phyloP scores from a whole-genome alignment of 257 asterid genomes.

The Striga asiatica region DNA sequence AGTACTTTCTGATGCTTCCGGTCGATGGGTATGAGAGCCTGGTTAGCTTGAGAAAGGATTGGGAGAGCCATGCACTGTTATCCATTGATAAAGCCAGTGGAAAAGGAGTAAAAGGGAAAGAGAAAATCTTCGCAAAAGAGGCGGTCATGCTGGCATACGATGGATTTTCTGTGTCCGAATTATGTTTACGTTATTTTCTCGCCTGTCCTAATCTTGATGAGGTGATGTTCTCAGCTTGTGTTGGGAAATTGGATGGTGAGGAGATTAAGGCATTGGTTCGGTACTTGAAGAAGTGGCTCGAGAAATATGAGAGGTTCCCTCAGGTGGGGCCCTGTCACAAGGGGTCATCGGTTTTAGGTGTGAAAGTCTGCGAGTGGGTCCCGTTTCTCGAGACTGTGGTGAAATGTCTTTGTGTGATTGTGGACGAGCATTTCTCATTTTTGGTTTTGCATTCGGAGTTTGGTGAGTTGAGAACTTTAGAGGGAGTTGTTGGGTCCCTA shows the following conservation, averaged over 20 bases:
- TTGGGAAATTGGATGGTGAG: slow-evolving; percentile 56
- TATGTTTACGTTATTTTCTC: slow-evolving; percentile 75
- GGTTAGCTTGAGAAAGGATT: slow-evolving; percentile 47
- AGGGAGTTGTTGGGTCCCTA: slow-evolving; percentile 39
- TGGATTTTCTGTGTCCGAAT: slow-evolving; percentile 55
- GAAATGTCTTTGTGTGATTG: slow-evolving; percentile 55
- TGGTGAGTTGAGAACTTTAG: slow-evolving; percentile 50
- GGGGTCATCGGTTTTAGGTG: slow-evolving; percentile 49
- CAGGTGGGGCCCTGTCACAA: slow-evolving; percentile 55
- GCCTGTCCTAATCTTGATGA: slow-evolving; percentile 61
- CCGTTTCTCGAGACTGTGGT: slow-evolving; percentile 51
- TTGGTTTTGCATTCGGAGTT: slow-evolving; percentile 63
- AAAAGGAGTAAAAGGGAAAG: slow-evolving; percentile 24
- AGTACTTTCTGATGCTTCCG: slow-evolving; percentile 45
- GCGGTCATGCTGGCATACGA: slow-evolving; percentile 83
- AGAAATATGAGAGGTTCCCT: slow-evolving; percentile 80
- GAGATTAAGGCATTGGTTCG: slow-evolving; percentile 60
- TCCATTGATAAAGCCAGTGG: slow-evolving; percentile 49
- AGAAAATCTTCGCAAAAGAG: slow-evolving; percentile 36
- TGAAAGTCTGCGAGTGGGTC: slow-evolving; percentile 72
- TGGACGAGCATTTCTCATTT: slow-evolving; percentile 81
- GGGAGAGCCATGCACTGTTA: slow-evolving; percentile 72
- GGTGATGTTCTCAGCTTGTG: slow-evolving; percentile 67
- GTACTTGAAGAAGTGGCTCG: slow-evolving; percentile 71
- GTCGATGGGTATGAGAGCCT: slow-evolving; percentile 37